Evolutionary conservation across 2,329 filamentous ascomycete species (phyloP), one percentile per base, ranked within the genome.

Genomic region (Penicillium griseofulvum): DNA sequence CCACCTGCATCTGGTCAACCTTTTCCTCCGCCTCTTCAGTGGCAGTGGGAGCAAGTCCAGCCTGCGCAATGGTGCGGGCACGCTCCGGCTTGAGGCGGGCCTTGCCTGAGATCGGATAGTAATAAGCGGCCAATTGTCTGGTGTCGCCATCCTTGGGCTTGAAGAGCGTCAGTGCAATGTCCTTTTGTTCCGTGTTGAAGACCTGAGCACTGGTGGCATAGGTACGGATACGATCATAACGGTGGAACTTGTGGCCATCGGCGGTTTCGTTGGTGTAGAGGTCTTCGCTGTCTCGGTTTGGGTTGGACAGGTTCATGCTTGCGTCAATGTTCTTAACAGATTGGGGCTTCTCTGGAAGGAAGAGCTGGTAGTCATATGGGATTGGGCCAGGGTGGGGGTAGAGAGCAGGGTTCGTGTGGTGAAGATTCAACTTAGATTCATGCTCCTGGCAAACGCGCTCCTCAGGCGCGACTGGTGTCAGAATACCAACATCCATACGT

Each of bases 321-420:
- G 79, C 77, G 61, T 82, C 83, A 58, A 87, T 78, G 26, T 78
- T 77, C 34, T 73, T 73, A 5, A 80, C 76, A 6, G 75, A 72
- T 4, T 77, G 75, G 26, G 70, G 71, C 53, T 76, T 77, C 31
- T 79, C 74, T 0, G 83, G 82, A 0, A 87, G 71, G 70, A 81
- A 85, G 53, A 85, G 79, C 49, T 86, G 81, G 68, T 84, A 87
- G 62, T 85, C 79, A 70, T 77, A 85, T 5, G 77, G 76, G 36
- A 82, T 73, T 11, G 78, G 79, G 10, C 82, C 78, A 1, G 80
- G 81, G 29, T 81, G 77, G 11, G 80, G 77, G 43, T 80, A 77
- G 5, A 77, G 68, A 14, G 71, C 71, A 1, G 81, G 79, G 48
- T 84, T 80, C 10, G 75, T 69, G 49, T 80, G 74, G 62, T 80